These are phyloP conservation scores for Arabidopsis arenosa DNA, from an alignment of 345 rosid genomes.

Conservation along the genomic window DNA sequence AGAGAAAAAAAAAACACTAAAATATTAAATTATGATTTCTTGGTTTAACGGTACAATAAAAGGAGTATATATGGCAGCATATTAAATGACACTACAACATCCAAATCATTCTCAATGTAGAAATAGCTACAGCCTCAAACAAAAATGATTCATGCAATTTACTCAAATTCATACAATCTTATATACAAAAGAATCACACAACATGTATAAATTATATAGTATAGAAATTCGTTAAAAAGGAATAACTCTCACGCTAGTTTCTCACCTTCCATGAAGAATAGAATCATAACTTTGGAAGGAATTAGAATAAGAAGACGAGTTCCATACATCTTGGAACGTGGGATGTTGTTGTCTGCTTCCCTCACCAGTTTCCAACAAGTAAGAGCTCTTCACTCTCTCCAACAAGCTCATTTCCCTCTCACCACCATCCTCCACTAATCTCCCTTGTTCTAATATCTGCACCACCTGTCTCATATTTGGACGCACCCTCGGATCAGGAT, in stretches of 20 bases:
- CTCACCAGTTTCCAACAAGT: conserved; percentile 25
- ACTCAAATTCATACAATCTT: conserved; percentile 4
- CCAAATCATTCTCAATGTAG: not conserved
- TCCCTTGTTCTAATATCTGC: conserved; percentile 62
- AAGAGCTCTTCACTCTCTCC: conserved; percentile 44
- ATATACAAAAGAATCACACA: conserved; percentile 16
- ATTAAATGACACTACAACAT: not conserved
- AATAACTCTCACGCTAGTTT: not conserved
- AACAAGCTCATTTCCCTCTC: conserved; percentile 61
- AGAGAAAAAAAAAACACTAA: not conserved
- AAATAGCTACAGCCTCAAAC: not conserved
- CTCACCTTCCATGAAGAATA: conserved; percentile 36
- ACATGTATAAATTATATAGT: not conserved
- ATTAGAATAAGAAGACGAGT: conserved; percentile 47
- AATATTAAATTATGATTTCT: not conserved
- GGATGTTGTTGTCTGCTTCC: conserved; percentile 50
- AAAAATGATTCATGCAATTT: not conserved
- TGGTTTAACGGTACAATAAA: not conserved
- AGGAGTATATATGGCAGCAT: not conserved
- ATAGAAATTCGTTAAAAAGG: not conserved
- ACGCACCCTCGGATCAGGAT: conserved; percentile 59
- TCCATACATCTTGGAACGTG: conserved; percentile 54
- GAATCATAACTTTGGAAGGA: conserved; percentile 36
- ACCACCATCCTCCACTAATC: conserved; percentile 34
- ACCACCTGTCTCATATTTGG: conserved; percentile 85